phyloP scores from a whole-genome alignment of 2,329 filamentous ascomycete species.

The Diaporthe vexans region DNA sequence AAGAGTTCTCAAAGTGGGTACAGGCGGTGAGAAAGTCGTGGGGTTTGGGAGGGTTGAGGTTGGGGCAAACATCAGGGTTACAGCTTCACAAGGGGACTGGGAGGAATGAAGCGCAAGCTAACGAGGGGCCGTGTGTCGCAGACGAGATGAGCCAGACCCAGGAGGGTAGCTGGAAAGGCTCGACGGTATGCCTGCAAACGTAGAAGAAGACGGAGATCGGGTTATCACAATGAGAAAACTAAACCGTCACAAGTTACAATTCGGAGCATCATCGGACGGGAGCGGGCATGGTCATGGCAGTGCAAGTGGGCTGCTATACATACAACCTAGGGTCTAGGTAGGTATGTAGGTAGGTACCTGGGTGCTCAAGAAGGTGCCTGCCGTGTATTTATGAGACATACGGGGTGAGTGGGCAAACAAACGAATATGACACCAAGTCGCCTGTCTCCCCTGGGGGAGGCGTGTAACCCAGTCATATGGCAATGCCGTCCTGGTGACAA shows the following conservation, averaged over 20 bases:
- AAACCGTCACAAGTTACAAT: not conserved
- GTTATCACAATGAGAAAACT: conserved; percentile 1
- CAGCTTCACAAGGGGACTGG: not conserved
- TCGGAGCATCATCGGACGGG: conserved; percentile 12
- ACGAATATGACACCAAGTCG: not conserved
- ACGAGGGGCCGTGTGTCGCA: not conserved
- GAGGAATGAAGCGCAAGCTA: not conserved
- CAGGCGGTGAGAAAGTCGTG: conserved; percentile 3
- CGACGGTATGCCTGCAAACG: not conserved
- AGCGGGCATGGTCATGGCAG: not conserved
- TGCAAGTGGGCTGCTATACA: not conserved
- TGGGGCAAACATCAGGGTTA: conserved; percentile 8
- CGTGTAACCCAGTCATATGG: not conserved
- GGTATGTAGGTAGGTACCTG: too few species aligned
- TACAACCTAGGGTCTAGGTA: not conserved
- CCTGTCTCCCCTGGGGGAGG: not conserved
- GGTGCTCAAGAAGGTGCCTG: too few species aligned
- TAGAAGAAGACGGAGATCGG: conserved; percentile 5
- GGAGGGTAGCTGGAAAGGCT: not conserved
- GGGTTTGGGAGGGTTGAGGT: not conserved
- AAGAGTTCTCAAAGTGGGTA: conserved; percentile 7
- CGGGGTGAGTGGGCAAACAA: not conserved
- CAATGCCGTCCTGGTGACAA: conserved; percentile 17
- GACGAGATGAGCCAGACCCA: conserved; percentile 15
- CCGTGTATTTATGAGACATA: too few species aligned